Percentiles rank a stretch among this genome's conserved stretches.
Conservation (phyloP, 371 early-diverging fungal species). For the Apophysomyces sp. region DNA sequence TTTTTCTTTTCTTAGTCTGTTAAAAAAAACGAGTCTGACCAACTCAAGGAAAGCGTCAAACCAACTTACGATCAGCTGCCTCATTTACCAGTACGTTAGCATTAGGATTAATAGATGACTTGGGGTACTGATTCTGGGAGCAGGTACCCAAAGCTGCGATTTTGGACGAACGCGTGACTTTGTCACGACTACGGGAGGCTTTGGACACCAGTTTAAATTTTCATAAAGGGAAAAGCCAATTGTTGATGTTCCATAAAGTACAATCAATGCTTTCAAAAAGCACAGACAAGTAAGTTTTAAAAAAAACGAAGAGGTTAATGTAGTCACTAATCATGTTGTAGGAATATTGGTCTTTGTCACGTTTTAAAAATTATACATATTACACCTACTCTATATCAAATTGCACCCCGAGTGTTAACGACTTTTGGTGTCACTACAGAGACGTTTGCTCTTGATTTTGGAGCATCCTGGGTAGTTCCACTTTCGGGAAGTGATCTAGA, state of each 20-base stretch:
- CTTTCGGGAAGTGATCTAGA: constrained; percentile 31
- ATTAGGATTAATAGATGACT: not conserved
- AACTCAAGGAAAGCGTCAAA: no score
- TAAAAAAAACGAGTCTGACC: no score
- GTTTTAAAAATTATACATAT: constrained; percentile 31
- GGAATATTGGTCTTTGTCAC: constrained; percentile 29
- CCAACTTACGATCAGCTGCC: not conserved
- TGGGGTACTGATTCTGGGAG: not conserved
- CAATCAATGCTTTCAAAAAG: constrained; percentile 31
- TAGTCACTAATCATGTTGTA: not conserved
- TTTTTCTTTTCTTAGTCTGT: not conserved
- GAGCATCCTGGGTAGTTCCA: constrained; percentile 26
- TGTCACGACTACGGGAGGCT: constrained; percentile 27
- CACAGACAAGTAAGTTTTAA: constrained; percentile 17
- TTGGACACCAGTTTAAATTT: constrained; percentile 38
- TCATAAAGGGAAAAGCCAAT: constrained; percentile 28
- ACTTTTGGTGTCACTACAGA: constrained; percentile 24
- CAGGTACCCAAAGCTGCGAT: constrained; percentile 20
- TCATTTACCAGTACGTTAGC: not conserved
- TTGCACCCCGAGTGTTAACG: constrained; percentile 28
- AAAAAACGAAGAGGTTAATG: no score
- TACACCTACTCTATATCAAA: constrained; percentile 26
- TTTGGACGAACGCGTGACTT: constrained; percentile 21
- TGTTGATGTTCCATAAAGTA: constrained; percentile 38
- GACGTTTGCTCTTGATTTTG: constrained; percentile 29